These are phyloP conservation scores for Melampsora larici-populina DNA, from an alignment of 1,284 basidiomycete species.

Conservation along the genomic window DNA sequence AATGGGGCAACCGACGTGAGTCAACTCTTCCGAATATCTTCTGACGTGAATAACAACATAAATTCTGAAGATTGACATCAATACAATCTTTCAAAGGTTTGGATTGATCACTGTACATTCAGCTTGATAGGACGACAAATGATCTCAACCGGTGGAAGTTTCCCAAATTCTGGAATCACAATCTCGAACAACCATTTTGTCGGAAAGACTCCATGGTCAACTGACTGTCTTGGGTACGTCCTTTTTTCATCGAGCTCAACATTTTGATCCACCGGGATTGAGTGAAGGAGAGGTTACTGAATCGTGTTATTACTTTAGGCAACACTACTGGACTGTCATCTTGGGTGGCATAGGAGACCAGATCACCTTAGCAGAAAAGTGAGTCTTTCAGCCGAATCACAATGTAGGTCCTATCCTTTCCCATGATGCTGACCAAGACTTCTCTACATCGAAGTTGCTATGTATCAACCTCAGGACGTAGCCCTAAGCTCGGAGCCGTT, in stretches of 20 bases:
- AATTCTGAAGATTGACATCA: background rate
- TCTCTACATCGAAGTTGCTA: conserved; percentile 14
- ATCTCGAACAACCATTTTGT: conserved; percentile 38
- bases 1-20: conserved; percentile 24
- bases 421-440: too few relatives aligned
- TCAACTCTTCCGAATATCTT: background rate
- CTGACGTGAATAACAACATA: background rate
- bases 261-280: background rate
- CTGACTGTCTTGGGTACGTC: conserved; percentile 25
- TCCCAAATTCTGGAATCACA: conserved; percentile 2
- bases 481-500: conserved; percentile 21
- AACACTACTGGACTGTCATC: conserved; percentile 38
- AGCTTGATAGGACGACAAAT: conserved; percentile 39
- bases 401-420: too few relatives aligned
- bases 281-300: background rate
- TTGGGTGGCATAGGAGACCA: conserved; percentile 24
- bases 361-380: conserved; percentile 40
- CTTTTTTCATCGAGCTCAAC: too few relatives aligned
- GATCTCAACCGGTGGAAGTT: conserved; percentile 7
- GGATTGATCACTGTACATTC: conserved; percentile 44
- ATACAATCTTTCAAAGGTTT: conserved; percentile 10
- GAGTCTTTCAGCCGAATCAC: background rate
- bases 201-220: conserved; percentile 36
- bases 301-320: background rate
- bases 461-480: conserved; percentile 28